phyloP scores from a whole-genome alignment of 495 filamentous ascomycete genomes.

The Neurospora sp. region DNA sequence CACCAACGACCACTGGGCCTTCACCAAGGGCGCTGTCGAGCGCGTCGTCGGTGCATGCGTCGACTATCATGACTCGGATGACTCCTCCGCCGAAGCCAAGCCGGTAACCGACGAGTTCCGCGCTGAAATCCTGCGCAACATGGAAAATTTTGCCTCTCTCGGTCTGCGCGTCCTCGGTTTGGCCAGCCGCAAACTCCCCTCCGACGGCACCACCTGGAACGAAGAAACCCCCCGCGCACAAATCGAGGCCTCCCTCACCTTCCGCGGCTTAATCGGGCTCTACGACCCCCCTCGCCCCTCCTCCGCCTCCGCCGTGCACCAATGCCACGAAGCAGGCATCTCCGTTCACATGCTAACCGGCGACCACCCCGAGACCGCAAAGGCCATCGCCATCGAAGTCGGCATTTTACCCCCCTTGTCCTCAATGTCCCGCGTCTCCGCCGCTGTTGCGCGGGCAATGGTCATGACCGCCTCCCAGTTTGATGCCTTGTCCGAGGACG shows the following conservation, averaged over 20 bases:
- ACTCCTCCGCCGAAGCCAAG: no score
- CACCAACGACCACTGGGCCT: conserved; percentile 35
- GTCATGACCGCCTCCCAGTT: conserved; percentile 56
- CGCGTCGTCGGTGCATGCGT: conserved; percentile 45
- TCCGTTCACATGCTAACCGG: conserved; percentile 77
- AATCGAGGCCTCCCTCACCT: conserved; percentile 46
- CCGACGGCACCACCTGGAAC: not conserved
- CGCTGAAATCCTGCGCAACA: conserved; percentile 48
- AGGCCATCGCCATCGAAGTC: conserved; percentile 65
- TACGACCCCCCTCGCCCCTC: conserved; percentile 66
- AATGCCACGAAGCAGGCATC: conserved; percentile 62
- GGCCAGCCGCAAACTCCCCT: conserved; percentile 20
- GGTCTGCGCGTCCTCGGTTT: conserved; percentile 65
- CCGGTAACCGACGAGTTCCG: conserved; percentile 50
- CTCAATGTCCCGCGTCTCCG: conserved; percentile 40
- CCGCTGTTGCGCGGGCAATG: conserved; percentile 41
- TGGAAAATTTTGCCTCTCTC: conserved; percentile 54
- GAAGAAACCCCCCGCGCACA: conserved; percentile 31
- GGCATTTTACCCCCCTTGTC: conserved; percentile 50
- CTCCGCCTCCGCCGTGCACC: conserved; percentile 52
- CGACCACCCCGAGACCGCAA: conserved; percentile 65
- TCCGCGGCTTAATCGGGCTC: conserved; percentile 58
- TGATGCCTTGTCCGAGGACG: conserved; percentile 44
- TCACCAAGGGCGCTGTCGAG: conserved; percentile 76
- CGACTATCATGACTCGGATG: no score